phyloP scores from a whole-genome alignment of 179 eudicot species.

The Beta macrorhiza region DNA sequence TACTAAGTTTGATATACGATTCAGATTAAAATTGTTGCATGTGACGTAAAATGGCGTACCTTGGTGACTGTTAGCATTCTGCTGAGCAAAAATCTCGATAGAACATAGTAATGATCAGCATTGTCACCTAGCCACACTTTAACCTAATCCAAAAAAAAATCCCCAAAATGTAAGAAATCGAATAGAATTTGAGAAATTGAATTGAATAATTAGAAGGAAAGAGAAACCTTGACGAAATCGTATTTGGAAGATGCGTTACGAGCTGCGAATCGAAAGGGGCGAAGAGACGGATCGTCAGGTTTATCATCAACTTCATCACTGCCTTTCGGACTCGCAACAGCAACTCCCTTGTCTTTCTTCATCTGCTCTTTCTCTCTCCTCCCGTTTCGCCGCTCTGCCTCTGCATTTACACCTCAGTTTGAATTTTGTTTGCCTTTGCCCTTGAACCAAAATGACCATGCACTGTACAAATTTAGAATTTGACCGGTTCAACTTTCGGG shows the following conservation, averaged over 20 bases:
- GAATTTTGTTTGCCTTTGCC: too few species aligned
- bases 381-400: background rate
- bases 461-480: too few species aligned
- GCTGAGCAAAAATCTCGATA: constrained; percentile 90
- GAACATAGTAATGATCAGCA: constrained; percentile 96
- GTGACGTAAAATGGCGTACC: constrained; percentile 33
- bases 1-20: background rate
- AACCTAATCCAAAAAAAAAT: constrained; percentile 46
- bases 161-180: background rate
- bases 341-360: constrained; percentile 62
- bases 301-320: constrained; percentile 31
- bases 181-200: background rate
- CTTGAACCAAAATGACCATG: too few species aligned
- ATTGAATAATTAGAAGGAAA: too few species aligned
- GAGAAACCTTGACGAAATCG: constrained; percentile 88
- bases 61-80: constrained; percentile 97
- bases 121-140: constrained; percentile 98
- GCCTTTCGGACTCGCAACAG: constrained; percentile 21
- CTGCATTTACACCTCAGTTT: background rate
- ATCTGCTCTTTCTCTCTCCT: constrained; percentile 22
- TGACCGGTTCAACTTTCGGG: too few species aligned
- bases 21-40: background rate
- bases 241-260: constrained; percentile 93
- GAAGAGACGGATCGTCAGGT: constrained; percentile 29
- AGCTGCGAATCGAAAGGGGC: constrained; percentile 51